phyloP scores from a whole-genome alignment of 306 rosid genomes.

The Morella rubra region DNA sequence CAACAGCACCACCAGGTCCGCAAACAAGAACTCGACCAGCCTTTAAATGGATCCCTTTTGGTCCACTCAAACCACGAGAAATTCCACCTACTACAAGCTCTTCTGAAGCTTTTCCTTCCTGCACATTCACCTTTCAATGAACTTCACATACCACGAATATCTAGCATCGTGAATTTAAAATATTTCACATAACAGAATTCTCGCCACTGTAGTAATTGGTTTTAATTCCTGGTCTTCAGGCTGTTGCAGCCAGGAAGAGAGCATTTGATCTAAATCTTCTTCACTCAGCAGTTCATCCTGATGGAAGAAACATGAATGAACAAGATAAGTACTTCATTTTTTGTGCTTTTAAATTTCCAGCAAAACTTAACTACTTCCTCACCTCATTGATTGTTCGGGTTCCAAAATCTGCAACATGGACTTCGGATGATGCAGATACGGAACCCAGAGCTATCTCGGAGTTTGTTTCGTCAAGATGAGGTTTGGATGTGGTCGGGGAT shows the following conservation, averaged over 20 bases:
- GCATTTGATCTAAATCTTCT: not conserved
- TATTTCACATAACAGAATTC: no score
- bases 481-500: no score
- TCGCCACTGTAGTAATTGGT: no score
- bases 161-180: no score
- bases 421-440: slow-evolving; percentile 37
- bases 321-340: not conserved
- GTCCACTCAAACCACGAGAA: no score
- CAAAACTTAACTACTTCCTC: slow-evolving; percentile 11
- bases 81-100: no score
- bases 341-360: not conserved
- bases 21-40: no score
- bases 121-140: no score
- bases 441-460: slow-evolving; percentile 14
- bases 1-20: no score
- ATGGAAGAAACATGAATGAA: slow-evolving; percentile 22
- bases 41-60: no score
- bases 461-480: slow-evolving; percentile 46
- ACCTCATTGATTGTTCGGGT: slow-evolving; percentile 27
- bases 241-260: not conserved
- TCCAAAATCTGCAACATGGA: not conserved
- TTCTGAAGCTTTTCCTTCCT: no score
- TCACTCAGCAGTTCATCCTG: slow-evolving; percentile 38
- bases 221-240: slow-evolving; percentile 38
- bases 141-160: no score